Conservation (phyloP, 371 early-diverging fungal species). For the Mucor racemosus region DNA sequence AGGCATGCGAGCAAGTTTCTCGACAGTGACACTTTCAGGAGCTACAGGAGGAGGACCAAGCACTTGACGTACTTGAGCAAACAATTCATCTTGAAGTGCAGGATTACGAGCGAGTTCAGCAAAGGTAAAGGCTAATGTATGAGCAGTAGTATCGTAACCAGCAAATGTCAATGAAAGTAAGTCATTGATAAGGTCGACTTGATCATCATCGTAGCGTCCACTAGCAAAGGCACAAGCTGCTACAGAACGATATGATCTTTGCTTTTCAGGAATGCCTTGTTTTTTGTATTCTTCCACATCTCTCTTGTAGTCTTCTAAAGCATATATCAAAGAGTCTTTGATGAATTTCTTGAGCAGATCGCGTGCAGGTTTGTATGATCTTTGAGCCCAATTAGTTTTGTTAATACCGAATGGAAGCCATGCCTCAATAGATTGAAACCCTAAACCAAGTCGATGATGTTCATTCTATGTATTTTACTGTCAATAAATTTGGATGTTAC, state of each 20-base stretch:
- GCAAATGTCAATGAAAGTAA: conserved; percentile 52
- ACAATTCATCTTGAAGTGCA: conserved; percentile 41
- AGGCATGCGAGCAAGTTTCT: conserved; percentile 46
- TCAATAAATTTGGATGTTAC: not conserved
- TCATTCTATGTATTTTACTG: conserved; percentile 22
- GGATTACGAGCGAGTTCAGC: conserved; percentile 49
- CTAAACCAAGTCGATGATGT: conserved; percentile 45
- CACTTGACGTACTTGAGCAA: conserved; percentile 41
- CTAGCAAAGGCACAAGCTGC: conserved; percentile 48
- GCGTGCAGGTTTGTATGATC: conserved; percentile 39
- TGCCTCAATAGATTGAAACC: conserved; percentile 48
- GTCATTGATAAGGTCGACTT: conserved; percentile 43
- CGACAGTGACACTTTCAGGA: conserved; percentile 39
- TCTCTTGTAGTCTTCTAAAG: conserved; percentile 28
- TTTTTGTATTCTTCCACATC: conserved; percentile 15
- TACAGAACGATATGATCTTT: conserved; percentile 34
- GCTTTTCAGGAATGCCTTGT: conserved; percentile 14
- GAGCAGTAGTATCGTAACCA: conserved; percentile 55
- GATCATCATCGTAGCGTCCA: conserved; percentile 33
- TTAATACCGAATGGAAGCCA: conserved; percentile 54
- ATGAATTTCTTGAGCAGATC: conserved; percentile 45
- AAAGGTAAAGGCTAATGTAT: conserved; percentile 51
- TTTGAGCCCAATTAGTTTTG: conserved; percentile 51
- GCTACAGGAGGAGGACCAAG: conserved; percentile 50
- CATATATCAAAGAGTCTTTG: conserved; percentile 33